Conservation (phyloP, 768 basidiomycete species). For the Aureoboletus auriporus region DNA sequence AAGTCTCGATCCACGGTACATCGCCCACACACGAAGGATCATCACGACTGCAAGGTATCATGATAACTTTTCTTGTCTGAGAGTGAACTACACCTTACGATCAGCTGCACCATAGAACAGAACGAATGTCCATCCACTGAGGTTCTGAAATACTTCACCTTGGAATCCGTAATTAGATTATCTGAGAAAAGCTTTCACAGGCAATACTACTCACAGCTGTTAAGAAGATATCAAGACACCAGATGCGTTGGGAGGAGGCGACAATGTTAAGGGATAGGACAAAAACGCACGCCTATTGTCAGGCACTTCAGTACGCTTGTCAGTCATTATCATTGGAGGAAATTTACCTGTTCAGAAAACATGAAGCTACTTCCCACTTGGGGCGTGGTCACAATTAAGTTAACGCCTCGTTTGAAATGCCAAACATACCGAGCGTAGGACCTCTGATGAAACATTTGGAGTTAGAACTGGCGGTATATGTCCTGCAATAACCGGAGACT, state of each 20-base stretch:
- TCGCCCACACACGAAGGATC: background rate
- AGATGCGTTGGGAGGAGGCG: background rate
- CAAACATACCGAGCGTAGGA: background rate
- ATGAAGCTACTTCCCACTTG: conserved; percentile 5
- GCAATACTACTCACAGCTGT: conserved; percentile 1
- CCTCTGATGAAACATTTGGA: background rate
- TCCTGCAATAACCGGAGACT: background rate
- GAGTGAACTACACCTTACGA: background rate
- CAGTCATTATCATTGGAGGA: background rate
- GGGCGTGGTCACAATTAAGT: background rate
- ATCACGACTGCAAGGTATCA: background rate
- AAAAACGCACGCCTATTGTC: conserved; percentile 1
- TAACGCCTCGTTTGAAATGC: background rate
- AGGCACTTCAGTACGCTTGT: background rate
- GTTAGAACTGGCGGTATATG: background rate
- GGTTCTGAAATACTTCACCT: background rate
- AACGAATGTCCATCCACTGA: background rate
- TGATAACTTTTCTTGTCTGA: background rate
- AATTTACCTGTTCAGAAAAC: background rate
- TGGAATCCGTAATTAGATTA: background rate
- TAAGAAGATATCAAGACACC: background rate
- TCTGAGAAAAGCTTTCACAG: no score
- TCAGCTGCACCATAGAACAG: conserved; percentile 1
- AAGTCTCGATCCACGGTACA: background rate
- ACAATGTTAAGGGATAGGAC: no score